Base-by-base conservation (phyloP, 2,329 filamentous ascomycete species). In the Beauveria brongniartii region DNA sequence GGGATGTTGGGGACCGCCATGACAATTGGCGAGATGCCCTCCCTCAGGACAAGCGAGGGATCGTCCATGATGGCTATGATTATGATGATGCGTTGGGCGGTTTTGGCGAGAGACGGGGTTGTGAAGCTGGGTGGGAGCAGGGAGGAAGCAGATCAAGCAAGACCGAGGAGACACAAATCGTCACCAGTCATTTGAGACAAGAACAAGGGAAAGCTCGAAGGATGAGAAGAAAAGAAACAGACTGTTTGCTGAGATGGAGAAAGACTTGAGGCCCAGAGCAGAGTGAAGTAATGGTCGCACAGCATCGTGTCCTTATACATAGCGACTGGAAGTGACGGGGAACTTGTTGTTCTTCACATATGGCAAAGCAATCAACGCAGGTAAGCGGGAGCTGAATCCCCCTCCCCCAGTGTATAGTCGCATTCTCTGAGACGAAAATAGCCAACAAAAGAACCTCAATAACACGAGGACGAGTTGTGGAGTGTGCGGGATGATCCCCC, bases 1-100 rank as follows among this genome's bases (percentile, higher is more conserved):
- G 62, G 64, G 10, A 62, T 61, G 44, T 63, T 67, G 9, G 67
- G 61, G 54, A 62, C 58, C 30, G 64, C 54, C 56, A 66, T 50
- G 61, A 71, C 67, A 56, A 67, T 61, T 48, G 66, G 61, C 5
- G 43, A 24, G 43, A 18, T 51, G 60, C 63, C 40, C 24, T 22
- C 14, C n/a, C 54, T n/a, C 10, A 20, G 20, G 2, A 37, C 4
- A 20, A 59, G 26, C 37, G 56, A 12, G 26, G 22, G 34, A 9
- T 16, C 3, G 7, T 59, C 34, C 56, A 59, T 59, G 4, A 8
- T 20, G 40, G 8, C 18, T 24, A 26, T 37, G 4, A 14, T 24
- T 3, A 30, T 16, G 10, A 1, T 34, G n/a, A 20, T 18, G 18
- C 8, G 18, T 34, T 22, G 18, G 14, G 22, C 8, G 26, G 24